phyloP scores from a whole-genome alignment of 1,139 yeast species.

The Suhomyces wounanorum region DNA sequence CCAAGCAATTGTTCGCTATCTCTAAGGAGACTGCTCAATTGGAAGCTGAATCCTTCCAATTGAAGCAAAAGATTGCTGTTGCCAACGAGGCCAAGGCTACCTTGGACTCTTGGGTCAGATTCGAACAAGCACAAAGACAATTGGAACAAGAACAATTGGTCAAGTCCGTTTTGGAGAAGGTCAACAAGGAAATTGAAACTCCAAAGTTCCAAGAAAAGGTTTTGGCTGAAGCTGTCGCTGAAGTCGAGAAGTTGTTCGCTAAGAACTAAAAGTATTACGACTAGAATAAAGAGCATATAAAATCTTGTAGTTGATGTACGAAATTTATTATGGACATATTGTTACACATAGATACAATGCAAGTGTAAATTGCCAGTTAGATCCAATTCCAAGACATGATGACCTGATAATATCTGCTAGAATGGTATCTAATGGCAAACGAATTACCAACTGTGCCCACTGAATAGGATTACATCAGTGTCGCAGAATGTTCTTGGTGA shows the following conservation, averaged over 20 bases:
- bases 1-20: constrained; percentile 87
- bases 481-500: background rate
- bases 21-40: constrained; percentile 96
- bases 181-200: constrained; percentile 79
- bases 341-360: background rate
- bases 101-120: constrained; percentile 98
- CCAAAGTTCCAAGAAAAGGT: constrained; percentile 94
- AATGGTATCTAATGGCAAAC: too few species aligned
- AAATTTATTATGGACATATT: background rate
- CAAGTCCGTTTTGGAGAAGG: constrained; percentile 82
- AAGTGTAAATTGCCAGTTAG: background rate
- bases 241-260: constrained; percentile 81
- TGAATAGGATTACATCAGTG: too few species aligned
- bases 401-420: background rate
- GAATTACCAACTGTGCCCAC: too few species aligned
- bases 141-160: constrained; percentile 93
- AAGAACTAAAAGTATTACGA: constrained; percentile 32
- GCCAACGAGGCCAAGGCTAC: constrained; percentile 92
- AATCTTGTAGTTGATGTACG: background rate
- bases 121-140: constrained; percentile 95
- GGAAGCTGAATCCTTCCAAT: constrained; percentile 91
- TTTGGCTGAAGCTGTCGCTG: constrained; percentile 87
- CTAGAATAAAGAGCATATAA: constrained; percentile 7
- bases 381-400: too few species aligned
- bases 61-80: constrained; percentile 86